Percentiles rank a stretch among this genome's conserved stretches.
These are phyloP conservation scores for Sporothrix protearum DNA, from an alignment of 2,329 filamentous ascomycete genomes.

Conservation along the genomic window DNA sequence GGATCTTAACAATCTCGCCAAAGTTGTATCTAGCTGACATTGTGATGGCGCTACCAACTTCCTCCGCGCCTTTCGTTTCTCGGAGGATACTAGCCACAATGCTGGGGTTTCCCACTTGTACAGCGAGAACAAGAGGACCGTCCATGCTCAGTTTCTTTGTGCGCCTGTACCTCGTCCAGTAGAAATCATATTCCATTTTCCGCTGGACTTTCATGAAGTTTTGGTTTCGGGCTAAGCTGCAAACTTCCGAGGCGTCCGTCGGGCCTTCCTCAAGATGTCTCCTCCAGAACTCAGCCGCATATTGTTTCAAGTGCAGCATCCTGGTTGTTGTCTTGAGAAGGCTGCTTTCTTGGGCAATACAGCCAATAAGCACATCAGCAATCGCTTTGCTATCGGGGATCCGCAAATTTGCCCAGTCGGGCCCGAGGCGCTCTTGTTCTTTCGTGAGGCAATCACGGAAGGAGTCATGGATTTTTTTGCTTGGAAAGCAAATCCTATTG, in stretches of 20 bases:
- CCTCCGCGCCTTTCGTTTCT: neutral
- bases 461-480: neutral
- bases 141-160: neutral
- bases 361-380: neutral
- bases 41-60: neutral
- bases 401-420: neutral
- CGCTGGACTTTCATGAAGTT: neutral
- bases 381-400: neutral
- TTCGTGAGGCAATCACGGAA: neutral
- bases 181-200: neutral
- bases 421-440: neutral
- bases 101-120: neutral
- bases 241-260: neutral
- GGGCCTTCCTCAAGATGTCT: neutral
- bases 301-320: neutral
- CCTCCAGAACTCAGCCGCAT: neutral
- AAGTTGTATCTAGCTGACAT: neutral
- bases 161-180: neutral
- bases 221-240: neutral
- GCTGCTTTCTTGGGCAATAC: neutral
- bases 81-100: neutral
- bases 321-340: neutral
- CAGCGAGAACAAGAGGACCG: neutral
- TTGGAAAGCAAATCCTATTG: conserved; percentile 3
- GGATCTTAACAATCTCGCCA: neutral